Conservation (phyloP, 495 filamentous ascomycete genomes). For the Aspergillus asperescens region DNA sequence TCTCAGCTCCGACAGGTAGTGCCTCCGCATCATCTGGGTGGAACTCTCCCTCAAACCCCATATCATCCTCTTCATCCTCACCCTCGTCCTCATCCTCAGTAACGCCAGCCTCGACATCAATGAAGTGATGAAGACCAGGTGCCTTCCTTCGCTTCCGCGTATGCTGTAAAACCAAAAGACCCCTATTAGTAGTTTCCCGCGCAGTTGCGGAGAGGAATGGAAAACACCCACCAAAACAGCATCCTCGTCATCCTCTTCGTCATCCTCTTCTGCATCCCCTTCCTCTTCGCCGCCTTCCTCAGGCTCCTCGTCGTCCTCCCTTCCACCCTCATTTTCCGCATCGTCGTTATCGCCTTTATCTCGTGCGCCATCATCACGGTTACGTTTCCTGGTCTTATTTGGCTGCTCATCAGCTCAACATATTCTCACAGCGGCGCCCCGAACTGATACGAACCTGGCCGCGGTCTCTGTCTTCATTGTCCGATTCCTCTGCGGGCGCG, state of each 20-base stretch:
- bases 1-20: conserved; percentile 68
- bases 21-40: conserved; percentile 88
- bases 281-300: conserved; percentile 39
- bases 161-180: conserved; percentile 40
- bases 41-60: conserved; percentile 85
- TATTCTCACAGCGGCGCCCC: background rate
- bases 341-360: conserved; percentile 26
- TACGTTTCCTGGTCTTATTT: conserved; percentile 6
- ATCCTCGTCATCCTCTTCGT: conserved; percentile 55
- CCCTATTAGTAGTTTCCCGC: conserved; percentile 13
- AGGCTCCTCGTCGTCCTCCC: conserved; percentile 29
- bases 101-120: conserved; percentile 95
- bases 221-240: conserved; percentile 47
- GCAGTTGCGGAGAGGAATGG: conserved; percentile 7
- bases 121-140: conserved; percentile 69
- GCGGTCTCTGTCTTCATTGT: conserved; percentile 51
- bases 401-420: conserved; percentile 18
- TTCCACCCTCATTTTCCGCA: conserved; percentile 44
- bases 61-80: conserved; percentile 82
- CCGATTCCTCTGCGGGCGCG: conserved; percentile 59
- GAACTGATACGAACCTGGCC: conserved; percentile 29
- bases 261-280: conserved; percentile 44
- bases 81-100: conserved; percentile 84
- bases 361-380: conserved; percentile 41
- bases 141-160: conserved; percentile 70